These are phyloP conservation scores for Somion occarium DNA, from an alignment of 1,284 basidiomycete species.

Conservation along the genomic window DNA sequence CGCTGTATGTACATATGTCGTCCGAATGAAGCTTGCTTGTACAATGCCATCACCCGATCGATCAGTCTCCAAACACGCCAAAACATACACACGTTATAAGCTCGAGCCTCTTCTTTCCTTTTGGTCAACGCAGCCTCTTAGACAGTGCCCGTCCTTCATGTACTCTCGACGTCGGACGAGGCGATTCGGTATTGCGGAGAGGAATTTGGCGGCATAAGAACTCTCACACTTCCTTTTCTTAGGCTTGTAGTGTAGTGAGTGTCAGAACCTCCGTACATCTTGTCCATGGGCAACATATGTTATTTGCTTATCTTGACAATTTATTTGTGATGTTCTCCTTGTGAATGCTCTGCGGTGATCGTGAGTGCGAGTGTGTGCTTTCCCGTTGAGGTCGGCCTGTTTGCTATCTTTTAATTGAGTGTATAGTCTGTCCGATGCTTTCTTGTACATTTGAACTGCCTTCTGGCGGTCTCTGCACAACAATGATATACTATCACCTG, in stretches of 20 bases:
- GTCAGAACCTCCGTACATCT: conserved; percentile 73
- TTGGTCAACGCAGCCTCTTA: conserved; percentile 52
- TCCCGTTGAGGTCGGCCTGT: no score
- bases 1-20: no score
- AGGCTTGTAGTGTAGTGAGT: conserved; percentile 53
- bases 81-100: neutral
- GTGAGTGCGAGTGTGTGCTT: no score
- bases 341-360: no score
- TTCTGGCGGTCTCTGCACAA: no score
- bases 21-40: no score
- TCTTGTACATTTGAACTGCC: no score
- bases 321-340: conserved; percentile 1
- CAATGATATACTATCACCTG: no score
- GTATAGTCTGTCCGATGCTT: no score
- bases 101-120: conserved; percentile 17
- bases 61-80: neutral
- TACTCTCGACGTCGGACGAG: conserved; percentile 43
- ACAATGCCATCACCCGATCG: no score
- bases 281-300: neutral
- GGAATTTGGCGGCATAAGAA: conserved; percentile 55
- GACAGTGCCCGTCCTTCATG: conserved; percentile 67
- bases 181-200: conserved; percentile 76
- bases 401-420: no score
- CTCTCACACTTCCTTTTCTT: conserved; percentile 38
- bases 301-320: neutral